Conservation (phyloP, 2,329 filamentous ascomycete species). For the Ophiosphaerella korrae region DNA sequence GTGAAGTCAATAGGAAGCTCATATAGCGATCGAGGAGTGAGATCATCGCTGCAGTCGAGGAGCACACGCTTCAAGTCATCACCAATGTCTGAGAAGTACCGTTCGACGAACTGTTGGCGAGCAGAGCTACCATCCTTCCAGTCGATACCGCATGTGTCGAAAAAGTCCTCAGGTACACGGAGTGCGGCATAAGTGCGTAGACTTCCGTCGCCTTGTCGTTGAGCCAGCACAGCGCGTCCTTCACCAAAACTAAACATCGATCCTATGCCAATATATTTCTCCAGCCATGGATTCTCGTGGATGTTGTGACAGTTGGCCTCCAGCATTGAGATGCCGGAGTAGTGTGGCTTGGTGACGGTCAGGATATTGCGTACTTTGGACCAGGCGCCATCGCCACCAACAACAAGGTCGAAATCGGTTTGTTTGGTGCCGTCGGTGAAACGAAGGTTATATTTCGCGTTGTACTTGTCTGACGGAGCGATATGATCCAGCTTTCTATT, state of each 20-base stretch:
- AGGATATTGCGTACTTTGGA: conserved; percentile 44
- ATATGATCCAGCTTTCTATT: conserved; percentile 46
- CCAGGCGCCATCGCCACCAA: conserved; percentile 57
- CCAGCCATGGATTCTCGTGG: conserved; percentile 49
- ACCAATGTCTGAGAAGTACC: conserved; percentile 43
- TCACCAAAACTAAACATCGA: conserved; percentile 40
- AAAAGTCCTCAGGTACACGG: conserved; percentile 46
- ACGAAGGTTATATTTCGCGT: conserved; percentile 25
- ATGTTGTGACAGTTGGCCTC: conserved; percentile 53
- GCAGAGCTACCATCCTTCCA: conserved; percentile 45
- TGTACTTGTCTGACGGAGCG: conserved; percentile 7
- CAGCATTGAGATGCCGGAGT: conserved; percentile 53
- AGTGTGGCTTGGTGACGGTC: conserved; percentile 49
- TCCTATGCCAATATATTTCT: conserved; percentile 52
- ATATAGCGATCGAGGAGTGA: conserved; percentile 50
- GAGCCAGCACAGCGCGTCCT: conserved; percentile 48
- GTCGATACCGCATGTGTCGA: conserved; percentile 54
- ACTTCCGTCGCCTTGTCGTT: conserved; percentile 58
- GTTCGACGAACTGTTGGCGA: conserved; percentile 27
- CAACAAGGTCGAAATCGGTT: conserved; percentile 51
- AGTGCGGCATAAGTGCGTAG: conserved; percentile 49
- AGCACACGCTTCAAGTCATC: conserved; percentile 29
- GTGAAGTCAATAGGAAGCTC: conserved; percentile 58
- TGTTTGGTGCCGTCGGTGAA: conserved; percentile 41
- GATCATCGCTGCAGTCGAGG: conserved; percentile 19